Evolutionary conservation across 1,284 basidiomycete genomes (phyloP).

Genomic region (Apiotrichum veenhuisii): DNA sequence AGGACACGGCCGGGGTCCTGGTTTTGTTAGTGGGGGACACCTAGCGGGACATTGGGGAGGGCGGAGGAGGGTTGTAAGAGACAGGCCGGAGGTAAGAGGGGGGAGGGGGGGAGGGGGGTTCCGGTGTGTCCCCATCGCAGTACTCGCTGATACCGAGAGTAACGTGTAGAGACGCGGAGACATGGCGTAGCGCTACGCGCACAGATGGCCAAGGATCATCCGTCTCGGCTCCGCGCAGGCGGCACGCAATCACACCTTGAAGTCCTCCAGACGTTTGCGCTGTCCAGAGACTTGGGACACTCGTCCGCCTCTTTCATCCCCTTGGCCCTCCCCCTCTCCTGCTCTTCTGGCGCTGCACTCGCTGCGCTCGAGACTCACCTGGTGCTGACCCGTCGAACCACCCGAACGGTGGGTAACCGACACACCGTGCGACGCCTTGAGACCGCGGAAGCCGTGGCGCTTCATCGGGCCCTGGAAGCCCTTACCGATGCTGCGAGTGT

Average conservation of each 20-base stretch:
- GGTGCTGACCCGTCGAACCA: conserved; percentile 92
- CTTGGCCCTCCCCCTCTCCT: background rate
- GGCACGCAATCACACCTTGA: too few species aligned
- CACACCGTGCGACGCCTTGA: conserved; percentile 92
- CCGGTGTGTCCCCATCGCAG: too few species aligned
- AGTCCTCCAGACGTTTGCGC: too few species aligned
- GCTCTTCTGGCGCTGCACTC: background rate
- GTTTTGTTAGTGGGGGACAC: background rate
- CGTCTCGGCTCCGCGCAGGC: too few species aligned
- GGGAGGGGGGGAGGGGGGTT: too few species aligned
- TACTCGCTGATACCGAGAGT: background rate
- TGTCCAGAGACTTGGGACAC: too few species aligned
- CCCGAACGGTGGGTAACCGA: conserved; percentile 90
- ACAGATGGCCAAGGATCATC: too few species aligned
- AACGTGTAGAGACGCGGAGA: too few species aligned
- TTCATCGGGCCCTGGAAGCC: conserved; percentile 99
- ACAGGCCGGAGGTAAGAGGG: background rate
- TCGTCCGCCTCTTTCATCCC: too few species aligned
- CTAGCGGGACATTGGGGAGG: background rate
- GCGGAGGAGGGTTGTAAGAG: background rate
- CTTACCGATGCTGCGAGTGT: conserved; percentile 75
- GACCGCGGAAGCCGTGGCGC: conserved; percentile 87
- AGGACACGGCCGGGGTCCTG: conserved; percentile 91
- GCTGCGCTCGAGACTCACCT: conserved; percentile 56
- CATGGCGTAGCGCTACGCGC: too few species aligned